These are phyloP conservation scores for Magnusiomyces sp. DNA, from an alignment of 1,139 yeast genomes.

Conservation along the genomic window DNA sequence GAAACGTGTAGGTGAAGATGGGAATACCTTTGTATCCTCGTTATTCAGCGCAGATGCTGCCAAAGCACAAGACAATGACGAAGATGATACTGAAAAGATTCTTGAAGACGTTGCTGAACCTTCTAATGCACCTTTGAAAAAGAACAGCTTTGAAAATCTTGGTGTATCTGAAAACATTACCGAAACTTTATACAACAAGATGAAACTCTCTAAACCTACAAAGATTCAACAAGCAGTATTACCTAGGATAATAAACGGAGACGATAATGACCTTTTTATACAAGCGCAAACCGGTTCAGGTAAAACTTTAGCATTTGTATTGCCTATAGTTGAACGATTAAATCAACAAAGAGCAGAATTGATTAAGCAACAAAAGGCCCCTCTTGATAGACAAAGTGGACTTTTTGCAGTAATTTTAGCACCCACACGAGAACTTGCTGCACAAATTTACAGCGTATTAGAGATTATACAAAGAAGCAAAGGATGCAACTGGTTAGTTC, in stretches of 20 bases:
- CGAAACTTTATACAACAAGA: slow-evolving; percentile 47
- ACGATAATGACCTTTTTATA: slow-evolving; percentile 62
- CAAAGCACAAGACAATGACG: slow-evolving; percentile 23
- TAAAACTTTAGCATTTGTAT: slow-evolving; percentile 74
- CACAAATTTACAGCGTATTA: slow-evolving; percentile 79
- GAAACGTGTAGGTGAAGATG: slow-evolving; percentile 18
- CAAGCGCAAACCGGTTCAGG: slow-evolving; percentile 98
- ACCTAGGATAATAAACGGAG: slow-evolving; percentile 47
- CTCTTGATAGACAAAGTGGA: slow-evolving; percentile 64
- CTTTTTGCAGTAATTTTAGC: slow-evolving; percentile 79
- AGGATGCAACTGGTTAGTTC: slow-evolving; percentile 76
- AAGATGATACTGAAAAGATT: slow-evolving; percentile 29
- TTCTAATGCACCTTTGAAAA: slow-evolving; percentile 73
- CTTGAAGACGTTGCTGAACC: slow-evolving; percentile 32
- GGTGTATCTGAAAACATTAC: slow-evolving; percentile 54
- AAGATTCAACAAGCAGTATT: slow-evolving; percentile 74
- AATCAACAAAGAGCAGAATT: slow-evolving; percentile 38
- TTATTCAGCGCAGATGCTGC: slow-evolving; percentile 63
- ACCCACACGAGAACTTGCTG: slow-evolving; percentile 91
- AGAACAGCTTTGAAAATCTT: slow-evolving; percentile 56
- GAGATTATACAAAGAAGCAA: slow-evolving; percentile 52
- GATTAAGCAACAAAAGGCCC: background rate
- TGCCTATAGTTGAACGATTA: slow-evolving; percentile 72
- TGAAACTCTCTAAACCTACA: slow-evolving; percentile 67
- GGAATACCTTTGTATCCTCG: slow-evolving; percentile 67